A percentile compares a stretch with the other conserved stretches of the same genome.
Evolutionary conservation across 208 protist species (phyloP).

Genomic region (Crithidia mellificae): DNA sequence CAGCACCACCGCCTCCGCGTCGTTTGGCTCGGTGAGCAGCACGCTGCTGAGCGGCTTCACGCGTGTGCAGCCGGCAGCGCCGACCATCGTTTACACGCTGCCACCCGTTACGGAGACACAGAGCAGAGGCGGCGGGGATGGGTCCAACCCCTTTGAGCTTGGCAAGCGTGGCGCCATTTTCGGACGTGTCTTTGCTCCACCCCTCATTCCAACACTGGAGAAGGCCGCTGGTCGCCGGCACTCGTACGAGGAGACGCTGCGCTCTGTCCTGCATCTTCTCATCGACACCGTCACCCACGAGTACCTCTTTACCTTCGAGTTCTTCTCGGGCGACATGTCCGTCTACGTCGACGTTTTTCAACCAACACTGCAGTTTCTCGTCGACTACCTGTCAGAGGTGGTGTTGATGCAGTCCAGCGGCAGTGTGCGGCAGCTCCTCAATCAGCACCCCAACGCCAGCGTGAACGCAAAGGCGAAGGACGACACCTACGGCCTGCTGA

Average conservation of each 20-base stretch:
- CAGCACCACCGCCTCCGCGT: constrained; percentile 28
- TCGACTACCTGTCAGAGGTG: constrained; percentile 82
- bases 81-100: constrained; percentile 42
- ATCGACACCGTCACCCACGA: constrained; percentile 87
- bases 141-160: constrained; percentile 36
- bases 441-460: constrained; percentile 42
- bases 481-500: constrained; percentile 78
- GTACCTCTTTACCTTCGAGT: constrained; percentile 87
- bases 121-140: constrained; percentile 6
- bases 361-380: constrained; percentile 76
- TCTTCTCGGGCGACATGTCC: constrained; percentile 82
- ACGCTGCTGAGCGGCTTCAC: constrained; percentile 23
- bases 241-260: constrained; percentile 86
- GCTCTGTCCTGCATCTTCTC: constrained; percentile 66
- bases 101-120: constrained; percentile 52
- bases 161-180: constrained; percentile 64
- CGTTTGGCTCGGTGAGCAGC: constrained; percentile 21
- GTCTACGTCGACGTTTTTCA: constrained; percentile 79
- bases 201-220: constrained; percentile 79
- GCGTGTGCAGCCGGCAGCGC: constrained; percentile 17
- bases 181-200: constrained; percentile 42
- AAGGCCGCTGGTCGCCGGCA: constrained; percentile 48
- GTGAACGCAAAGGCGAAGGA: constrained; percentile 56
- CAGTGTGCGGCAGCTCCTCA: constrained; percentile 40
- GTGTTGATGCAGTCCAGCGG: constrained; percentile 53